Conservation (phyloP, 2,329 filamentous ascomycete genomes). For the Arthroderma sp. region DNA sequence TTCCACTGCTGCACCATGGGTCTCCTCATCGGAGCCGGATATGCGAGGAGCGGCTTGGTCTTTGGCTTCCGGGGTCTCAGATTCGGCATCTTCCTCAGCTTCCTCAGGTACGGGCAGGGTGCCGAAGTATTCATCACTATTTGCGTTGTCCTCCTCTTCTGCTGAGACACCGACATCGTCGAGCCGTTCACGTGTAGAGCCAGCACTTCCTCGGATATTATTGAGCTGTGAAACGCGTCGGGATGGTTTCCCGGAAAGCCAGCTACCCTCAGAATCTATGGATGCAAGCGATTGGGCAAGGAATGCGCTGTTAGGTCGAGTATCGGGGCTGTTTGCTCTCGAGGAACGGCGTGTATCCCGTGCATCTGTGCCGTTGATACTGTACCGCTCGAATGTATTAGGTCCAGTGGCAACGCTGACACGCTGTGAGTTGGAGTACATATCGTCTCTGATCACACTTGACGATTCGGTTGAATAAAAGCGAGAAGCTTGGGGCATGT, state of each 20-base stretch:
- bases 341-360: conserved; percentile 24
- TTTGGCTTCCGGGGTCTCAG: conserved; percentile 1
- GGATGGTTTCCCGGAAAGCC: conserved; percentile 68
- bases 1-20: background rate
- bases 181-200: conserved; percentile 29
- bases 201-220: conserved; percentile 28
- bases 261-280: conserved; percentile 89
- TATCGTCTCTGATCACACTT: conserved; percentile 16
- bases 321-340: conserved; percentile 35
- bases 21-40: background rate
- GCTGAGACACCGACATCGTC: conserved; percentile 41
- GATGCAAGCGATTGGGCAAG: conserved; percentile 80
- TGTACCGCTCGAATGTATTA: conserved; percentile 3
- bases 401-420: conserved; percentile 3
- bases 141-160: conserved; percentile 52
- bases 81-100: conserved; percentile 3
- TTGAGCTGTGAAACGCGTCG: conserved; percentile 33
- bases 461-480: conserved; percentile 62
- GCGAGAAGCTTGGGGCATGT: conserved; percentile 66
- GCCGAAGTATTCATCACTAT: conserved; percentile 63
- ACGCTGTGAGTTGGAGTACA: conserved; percentile 7
- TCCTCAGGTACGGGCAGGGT: conserved; percentile 36
- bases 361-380: conserved; percentile 7
- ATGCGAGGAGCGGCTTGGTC: conserved; percentile 4
- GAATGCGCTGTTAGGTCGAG: conserved; percentile 32